Conservation (phyloP, 768 basidiomycete species). For the Xerocomus spinulosus region DNA sequence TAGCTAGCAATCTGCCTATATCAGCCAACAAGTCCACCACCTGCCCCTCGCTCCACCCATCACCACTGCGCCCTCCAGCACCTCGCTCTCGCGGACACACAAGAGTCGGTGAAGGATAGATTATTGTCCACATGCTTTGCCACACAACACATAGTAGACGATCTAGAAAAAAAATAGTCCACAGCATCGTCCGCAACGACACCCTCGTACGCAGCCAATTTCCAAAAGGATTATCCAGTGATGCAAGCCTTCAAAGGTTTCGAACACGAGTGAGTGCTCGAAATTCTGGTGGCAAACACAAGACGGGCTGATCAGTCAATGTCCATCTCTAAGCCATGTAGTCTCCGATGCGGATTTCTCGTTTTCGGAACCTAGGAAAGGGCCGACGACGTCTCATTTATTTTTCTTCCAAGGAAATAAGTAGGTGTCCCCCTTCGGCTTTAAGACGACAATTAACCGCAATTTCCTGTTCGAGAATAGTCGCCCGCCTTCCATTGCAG, state of each 20-base stretch:
- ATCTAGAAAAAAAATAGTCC: too few species aligned
- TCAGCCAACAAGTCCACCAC: background rate
- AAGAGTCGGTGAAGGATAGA: constrained; percentile 53
- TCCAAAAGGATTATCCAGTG: constrained; percentile 61
- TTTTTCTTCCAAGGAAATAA: constrained; percentile 44
- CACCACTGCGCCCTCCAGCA: background rate
- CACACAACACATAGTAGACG: constrained; percentile 44
- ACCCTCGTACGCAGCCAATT: constrained; percentile 56
- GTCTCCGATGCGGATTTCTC: constrained; percentile 49
- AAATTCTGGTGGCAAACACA: too few species aligned
- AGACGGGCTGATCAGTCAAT: too few species aligned
- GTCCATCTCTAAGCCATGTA: too few species aligned
- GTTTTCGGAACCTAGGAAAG: constrained; percentile 50
- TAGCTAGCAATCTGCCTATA: too few species aligned
- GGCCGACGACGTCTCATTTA: constrained; percentile 37
- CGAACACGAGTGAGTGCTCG: constrained; percentile 40
- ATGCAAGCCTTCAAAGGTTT: constrained; percentile 52
- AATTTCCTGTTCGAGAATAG: constrained; percentile 33
- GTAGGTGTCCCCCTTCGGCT: constrained; percentile 38
- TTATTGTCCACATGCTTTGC: constrained; percentile 43
- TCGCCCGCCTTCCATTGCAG: constrained; percentile 51
- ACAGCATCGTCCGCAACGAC: constrained; percentile 48
- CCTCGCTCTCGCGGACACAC: constrained; percentile 37
- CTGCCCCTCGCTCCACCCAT: background rate
- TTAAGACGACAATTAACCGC: background rate